Percentiles rank a stretch among this genome's conserved stretches.
These are phyloP conservation scores for Stachybotrys chlorohalonatus DNA, from an alignment of 2,329 filamentous ascomycete genomes.

Conservation along the genomic window DNA sequence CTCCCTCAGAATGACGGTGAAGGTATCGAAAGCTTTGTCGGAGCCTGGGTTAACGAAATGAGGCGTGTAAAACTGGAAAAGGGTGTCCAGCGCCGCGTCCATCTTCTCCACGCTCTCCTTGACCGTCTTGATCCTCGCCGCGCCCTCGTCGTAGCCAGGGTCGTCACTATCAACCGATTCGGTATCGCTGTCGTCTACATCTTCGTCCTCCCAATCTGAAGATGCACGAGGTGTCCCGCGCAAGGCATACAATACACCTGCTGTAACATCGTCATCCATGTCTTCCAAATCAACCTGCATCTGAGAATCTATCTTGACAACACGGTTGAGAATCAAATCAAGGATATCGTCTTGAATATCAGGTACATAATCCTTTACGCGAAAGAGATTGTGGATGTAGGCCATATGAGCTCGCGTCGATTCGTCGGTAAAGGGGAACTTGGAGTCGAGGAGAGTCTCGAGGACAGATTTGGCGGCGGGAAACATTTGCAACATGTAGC, in stretches of 20 bases:
- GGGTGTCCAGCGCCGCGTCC: slow-evolving; percentile 77
- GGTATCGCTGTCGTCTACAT: slow-evolving; percentile 55
- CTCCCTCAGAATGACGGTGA: slow-evolving; percentile 73
- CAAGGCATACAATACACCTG: slow-evolving; percentile 54
- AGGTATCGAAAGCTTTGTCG: slow-evolving; percentile 59
- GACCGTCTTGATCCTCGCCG: slow-evolving; percentile 58
- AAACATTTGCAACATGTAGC: slow-evolving; percentile 69
- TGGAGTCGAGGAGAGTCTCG: slow-evolving; percentile 53
- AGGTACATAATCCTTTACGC: slow-evolving; percentile 67
- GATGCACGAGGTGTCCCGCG: slow-evolving; percentile 15
- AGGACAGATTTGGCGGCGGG: slow-evolving; percentile 68
- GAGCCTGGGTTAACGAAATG: slow-evolving; percentile 61
- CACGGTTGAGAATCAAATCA: slow-evolving; percentile 71
- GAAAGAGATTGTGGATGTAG: slow-evolving; percentile 81
- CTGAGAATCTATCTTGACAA: slow-evolving; percentile 92
- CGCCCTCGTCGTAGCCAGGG: slow-evolving; percentile 53
- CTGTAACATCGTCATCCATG: slow-evolving; percentile 77
- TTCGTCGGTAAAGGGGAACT: slow-evolving; percentile 72
- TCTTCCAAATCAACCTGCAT: slow-evolving; percentile 93
- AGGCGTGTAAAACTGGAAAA: slow-evolving; percentile 76
- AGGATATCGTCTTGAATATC: slow-evolving; percentile 73
- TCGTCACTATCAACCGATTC: slow-evolving; percentile 67
- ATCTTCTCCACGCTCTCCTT: slow-evolving; percentile 84
- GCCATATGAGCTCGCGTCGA: slow-evolving; percentile 70
- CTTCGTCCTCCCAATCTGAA: slow-evolving; percentile 39